Conservation (phyloP, 495 filamentous ascomycete genomes). For the Peziza echinospora region DNA sequence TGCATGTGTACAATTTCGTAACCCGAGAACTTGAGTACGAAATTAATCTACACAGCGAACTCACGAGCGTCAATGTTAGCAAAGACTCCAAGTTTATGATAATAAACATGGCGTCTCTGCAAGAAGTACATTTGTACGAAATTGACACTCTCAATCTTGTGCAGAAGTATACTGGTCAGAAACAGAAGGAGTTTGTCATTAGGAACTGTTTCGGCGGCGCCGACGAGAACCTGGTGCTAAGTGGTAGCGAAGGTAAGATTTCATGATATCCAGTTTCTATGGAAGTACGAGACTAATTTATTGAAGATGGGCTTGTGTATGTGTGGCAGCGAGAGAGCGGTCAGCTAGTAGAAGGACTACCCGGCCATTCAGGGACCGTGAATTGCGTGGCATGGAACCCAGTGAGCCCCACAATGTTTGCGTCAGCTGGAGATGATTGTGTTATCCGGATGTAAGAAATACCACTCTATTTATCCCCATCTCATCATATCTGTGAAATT, state of each 20-base stretch:
- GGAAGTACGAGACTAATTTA: neutral
- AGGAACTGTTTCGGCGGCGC: constrained; percentile 71
- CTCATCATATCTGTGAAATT: neutral
- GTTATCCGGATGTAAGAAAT: constrained; percentile 77
- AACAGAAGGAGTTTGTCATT: constrained; percentile 52
- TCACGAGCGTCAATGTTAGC: constrained; percentile 64
- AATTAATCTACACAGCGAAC: constrained; percentile 37
- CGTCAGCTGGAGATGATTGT: constrained; percentile 72
- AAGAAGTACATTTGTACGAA: constrained; percentile 50
- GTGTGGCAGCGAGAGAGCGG: constrained; percentile 83
- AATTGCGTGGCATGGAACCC: constrained; percentile 92
- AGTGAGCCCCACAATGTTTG: constrained; percentile 60
- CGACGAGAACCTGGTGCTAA: constrained; percentile 70
- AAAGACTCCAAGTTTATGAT: constrained; percentile 56
- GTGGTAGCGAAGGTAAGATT: constrained; percentile 67
- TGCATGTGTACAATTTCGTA: constrained; percentile 64
- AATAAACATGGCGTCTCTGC: constrained; percentile 46
- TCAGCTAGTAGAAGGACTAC: constrained; percentile 46
- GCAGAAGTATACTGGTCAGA: constrained; percentile 49
- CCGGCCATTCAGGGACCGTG: constrained; percentile 59
- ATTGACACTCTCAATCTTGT: constrained; percentile 51
- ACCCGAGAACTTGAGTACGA: constrained; percentile 55
- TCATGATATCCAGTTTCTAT: neutral
- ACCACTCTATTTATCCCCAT: neutral
- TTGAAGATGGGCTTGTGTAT: constrained; percentile 55